Evolutionary conservation across 805 yeast genomes (phyloP).

Genomic region (Tetrapisispora pingtungensis): DNA sequence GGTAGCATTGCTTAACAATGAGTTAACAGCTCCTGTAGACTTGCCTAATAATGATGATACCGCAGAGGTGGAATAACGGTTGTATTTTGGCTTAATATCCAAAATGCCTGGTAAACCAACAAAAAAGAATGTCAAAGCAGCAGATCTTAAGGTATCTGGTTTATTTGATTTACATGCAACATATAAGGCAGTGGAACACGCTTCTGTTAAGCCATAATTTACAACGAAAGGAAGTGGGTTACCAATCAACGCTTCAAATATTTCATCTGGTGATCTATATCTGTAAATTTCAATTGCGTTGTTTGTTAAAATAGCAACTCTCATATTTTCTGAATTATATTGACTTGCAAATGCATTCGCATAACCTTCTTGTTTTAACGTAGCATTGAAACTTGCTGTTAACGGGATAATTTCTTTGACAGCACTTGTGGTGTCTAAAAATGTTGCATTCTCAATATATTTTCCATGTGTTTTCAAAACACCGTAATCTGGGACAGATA

Average conservation of each 20-base stretch:
- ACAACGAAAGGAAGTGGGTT: conserved; percentile 60
- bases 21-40: conserved; percentile 16
- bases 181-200: conserved; percentile 80
- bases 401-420: conserved; percentile 68
- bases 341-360: conserved; percentile 84
- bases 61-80: conserved; percentile 21
- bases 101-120: conserved; percentile 35
- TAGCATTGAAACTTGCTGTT: conserved; percentile 61
- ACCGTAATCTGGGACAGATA: conserved; percentile 79
- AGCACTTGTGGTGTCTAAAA: conserved; percentile 47
- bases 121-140: conserved; percentile 35
- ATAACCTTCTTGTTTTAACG: conserved; percentile 68
- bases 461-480: conserved; percentile 61
- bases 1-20: conserved; percentile 3
- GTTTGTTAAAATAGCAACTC: conserved; percentile 74
- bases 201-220: conserved; percentile 79
- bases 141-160: conserved; percentile 39
- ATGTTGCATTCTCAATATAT: conserved; percentile 73
- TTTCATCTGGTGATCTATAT: conserved; percentile 69
- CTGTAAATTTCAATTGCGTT: conserved; percentile 68
- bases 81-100: conserved; percentile 35
- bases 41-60: conserved; percentile 22
- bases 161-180: conserved; percentile 68
- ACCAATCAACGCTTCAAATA: conserved; percentile 60
- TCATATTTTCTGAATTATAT: conserved; percentile 54